Percentiles rank a stretch among this genome's conserved stretches.
Conservation (phyloP, 192 early-diverging fungal species). For the Coemansia pectinata region DNA sequence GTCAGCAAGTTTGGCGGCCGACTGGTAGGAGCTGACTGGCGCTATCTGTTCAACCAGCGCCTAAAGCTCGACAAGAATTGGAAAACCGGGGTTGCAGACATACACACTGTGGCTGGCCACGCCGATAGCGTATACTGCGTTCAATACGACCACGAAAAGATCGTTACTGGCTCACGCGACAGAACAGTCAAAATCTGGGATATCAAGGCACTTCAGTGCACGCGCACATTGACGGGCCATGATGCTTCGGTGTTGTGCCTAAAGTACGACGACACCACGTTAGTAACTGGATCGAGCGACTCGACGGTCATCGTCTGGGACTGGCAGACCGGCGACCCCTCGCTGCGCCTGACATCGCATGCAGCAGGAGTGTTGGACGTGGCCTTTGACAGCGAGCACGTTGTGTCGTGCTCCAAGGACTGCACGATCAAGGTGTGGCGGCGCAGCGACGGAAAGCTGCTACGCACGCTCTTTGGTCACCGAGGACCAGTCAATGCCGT, state of each 20-base stretch:
- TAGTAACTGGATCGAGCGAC: conserved; percentile 89
- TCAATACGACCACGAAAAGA: conserved; percentile 72
- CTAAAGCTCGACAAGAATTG: conserved; percentile 59
- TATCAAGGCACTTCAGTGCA: conserved; percentile 57
- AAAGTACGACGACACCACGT: conserved; percentile 70
- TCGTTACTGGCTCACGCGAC: conserved; percentile 80
- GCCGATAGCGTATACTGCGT: conserved; percentile 88
- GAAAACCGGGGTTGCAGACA: conserved; percentile 37
- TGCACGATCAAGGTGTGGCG: conserved; percentile 89
- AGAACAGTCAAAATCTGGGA: conserved; percentile 84
- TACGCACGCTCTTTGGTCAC: conserved; percentile 76
- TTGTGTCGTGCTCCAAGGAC: conserved; percentile 93
- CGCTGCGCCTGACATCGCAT: conserved; percentile 71
- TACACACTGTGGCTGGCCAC: conserved; percentile 74
- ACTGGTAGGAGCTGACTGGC: conserved; percentile 61
- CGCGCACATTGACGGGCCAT: conserved; percentile 66
- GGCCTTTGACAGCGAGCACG: conserved; percentile 69
- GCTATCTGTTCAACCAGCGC: conserved; percentile 70
- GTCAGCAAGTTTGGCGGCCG: conserved; percentile 8
- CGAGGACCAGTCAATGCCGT: conserved; percentile 95
- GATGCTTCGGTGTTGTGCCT: conserved; percentile 75
- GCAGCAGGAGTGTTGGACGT: conserved; percentile 81
- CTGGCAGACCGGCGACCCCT: conserved; percentile 51
- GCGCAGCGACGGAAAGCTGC: conserved; percentile 58
- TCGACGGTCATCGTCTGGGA: conserved; percentile 85